Evolutionary conservation across 148 eudicot genomes (phyloP).

Genomic region (Drosera capensis): DNA sequence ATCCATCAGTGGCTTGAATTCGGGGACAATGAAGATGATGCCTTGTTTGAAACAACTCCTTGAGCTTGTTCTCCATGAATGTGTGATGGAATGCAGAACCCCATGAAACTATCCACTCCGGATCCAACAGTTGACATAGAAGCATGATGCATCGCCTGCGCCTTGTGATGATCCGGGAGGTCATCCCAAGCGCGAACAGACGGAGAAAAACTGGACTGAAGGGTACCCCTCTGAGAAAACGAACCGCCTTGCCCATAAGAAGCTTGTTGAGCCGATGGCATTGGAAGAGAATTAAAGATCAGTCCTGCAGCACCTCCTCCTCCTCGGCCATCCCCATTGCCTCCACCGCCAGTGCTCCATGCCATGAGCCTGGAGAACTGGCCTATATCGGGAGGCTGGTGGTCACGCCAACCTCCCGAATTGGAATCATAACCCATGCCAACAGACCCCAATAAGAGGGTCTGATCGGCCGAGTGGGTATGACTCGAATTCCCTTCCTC

Average conservation of each 20-base stretch:
- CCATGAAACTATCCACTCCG: constrained; percentile 19
- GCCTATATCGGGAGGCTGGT: constrained; percentile 15
- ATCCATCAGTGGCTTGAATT: constrained; percentile 17
- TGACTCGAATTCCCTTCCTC: constrained; percentile 1
- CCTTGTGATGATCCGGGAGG: constrained; percentile 6
- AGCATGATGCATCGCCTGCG: constrained; percentile 3
- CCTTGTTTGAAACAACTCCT: constrained; percentile 4
- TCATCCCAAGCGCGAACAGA: constrained; percentile 10
- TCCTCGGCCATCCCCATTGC: not conserved
- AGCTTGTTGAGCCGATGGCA: constrained; percentile 5
- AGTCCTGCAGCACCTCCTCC: constrained; percentile 4
- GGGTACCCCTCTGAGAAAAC: constrained; percentile 24
- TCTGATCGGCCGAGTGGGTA: constrained; percentile 2
- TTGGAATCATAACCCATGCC: constrained; percentile 11
- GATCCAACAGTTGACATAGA: constrained; percentile 10
- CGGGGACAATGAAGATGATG: constrained; percentile 24
- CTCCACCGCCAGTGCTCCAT: constrained; percentile 10
- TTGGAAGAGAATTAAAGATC: constrained; percentile 6
- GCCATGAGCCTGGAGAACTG: constrained; percentile 20
- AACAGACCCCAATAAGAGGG: constrained; percentile 7
- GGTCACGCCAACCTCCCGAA: constrained; percentile 9
- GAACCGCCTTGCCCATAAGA: constrained; percentile 12
- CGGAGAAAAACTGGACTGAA: constrained; percentile 23
- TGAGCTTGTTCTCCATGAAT: constrained; percentile 7
- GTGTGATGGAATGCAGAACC: constrained; percentile 18